Evolutionary conservation across 2,329 filamentous ascomycete species (phyloP).

Genomic region (Cercospora zeina): DNA sequence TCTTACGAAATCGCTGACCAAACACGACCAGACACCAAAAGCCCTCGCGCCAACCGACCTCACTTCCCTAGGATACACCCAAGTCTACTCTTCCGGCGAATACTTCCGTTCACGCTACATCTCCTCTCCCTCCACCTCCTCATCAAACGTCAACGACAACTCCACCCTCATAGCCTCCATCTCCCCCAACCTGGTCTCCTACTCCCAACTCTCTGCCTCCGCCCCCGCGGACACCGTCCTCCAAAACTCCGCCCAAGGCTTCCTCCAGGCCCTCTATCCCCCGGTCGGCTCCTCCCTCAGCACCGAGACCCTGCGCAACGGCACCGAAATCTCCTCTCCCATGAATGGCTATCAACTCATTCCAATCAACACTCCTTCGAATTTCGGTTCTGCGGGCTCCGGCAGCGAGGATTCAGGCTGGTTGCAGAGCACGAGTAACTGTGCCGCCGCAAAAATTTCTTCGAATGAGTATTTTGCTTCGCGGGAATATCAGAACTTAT

Average conservation of each 20-base stretch:
- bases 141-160: slow-evolving; percentile 64
- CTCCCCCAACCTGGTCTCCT: slow-evolving; percentile 58
- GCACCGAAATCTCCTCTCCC: slow-evolving; percentile 64
- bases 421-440: slow-evolving; percentile 60
- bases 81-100: slow-evolving; percentile 70
- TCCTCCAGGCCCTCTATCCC: slow-evolving; percentile 84
- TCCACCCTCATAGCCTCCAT: slow-evolving; percentile 6
- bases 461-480: slow-evolving; percentile 61
- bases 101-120: slow-evolving; percentile 81
- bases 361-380: slow-evolving; percentile 61
- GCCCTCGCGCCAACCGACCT: slow-evolving; percentile 67
- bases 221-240: slow-evolving; percentile 72
- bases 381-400: slow-evolving; percentile 52
- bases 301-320: slow-evolving; percentile 68
- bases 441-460: slow-evolving; percentile 57
- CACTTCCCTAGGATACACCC: slow-evolving; percentile 74
- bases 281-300: slow-evolving; percentile 60
- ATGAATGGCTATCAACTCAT: slow-evolving; percentile 82
- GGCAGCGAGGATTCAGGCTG: slow-evolving; percentile 60
- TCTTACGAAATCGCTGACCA: not conserved
- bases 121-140: slow-evolving; percentile 56
- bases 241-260: slow-evolving; percentile 75
- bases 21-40: slow-evolving; percentile 62
- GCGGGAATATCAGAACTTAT: slow-evolving; percentile 50
- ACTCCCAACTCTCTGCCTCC: slow-evolving; percentile 69